These are phyloP conservation scores for Gentiana macrophylla DNA, from an alignment of 257 asterid genomes.

Conservation along the genomic window DNA sequence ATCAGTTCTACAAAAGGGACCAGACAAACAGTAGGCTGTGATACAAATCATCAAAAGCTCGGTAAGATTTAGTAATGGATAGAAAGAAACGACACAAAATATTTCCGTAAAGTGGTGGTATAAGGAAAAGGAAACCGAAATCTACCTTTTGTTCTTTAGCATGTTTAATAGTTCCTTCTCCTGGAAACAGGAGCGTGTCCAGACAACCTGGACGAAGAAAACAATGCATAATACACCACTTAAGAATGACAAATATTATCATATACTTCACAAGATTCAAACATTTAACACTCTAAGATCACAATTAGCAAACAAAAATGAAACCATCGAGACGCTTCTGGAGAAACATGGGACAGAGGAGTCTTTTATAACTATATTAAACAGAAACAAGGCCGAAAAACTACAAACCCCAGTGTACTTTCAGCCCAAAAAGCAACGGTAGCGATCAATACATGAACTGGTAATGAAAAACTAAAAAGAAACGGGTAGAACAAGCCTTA, in stretches of 20 bases:
- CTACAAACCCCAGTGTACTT: background rate
- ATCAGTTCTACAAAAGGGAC: conserved; percentile 51
- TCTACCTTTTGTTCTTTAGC: conserved; percentile 59
- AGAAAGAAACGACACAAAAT: too few species aligned
- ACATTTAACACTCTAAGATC: too few species aligned
- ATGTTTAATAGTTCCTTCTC: conserved; percentile 77
- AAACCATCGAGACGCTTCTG: too few species aligned
- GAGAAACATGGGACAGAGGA: too few species aligned
- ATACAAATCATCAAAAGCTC: conserved; percentile 12
- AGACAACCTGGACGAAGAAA: conserved; percentile 62
- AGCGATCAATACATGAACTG: background rate
- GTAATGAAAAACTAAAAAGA: conserved; percentile 1
- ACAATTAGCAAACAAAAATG: too few species aligned
- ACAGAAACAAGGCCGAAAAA: background rate
- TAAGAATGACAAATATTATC: too few species aligned
- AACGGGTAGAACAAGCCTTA: conserved; percentile 17
- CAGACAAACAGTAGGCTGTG: conserved; percentile 19
- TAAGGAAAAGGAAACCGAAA: conserved; percentile 19
- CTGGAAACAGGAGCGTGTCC: conserved; percentile 84
- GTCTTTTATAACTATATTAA: too few species aligned
- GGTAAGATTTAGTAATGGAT: conserved; percentile 1
- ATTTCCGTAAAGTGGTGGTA: too few species aligned
- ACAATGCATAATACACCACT: background rate
- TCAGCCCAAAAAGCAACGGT: background rate
- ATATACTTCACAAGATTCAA: too few species aligned